phyloP scores from a whole-genome alignment of 2,329 filamentous ascomycete genomes.

The Botrytis cinerea region DNA sequence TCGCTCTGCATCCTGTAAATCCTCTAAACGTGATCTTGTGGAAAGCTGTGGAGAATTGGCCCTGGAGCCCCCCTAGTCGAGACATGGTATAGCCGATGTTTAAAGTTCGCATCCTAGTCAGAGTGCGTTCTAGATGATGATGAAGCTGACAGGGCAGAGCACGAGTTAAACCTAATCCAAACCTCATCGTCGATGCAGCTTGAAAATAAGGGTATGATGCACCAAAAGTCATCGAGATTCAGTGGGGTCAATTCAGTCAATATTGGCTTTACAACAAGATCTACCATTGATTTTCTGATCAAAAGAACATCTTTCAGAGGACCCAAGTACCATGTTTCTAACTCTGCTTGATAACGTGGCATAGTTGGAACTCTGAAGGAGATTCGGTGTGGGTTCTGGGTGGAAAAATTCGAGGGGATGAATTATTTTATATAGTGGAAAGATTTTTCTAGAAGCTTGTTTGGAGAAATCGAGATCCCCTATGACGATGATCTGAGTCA shows the following conservation, averaged over 20 bases:
- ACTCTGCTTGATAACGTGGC: constrained; percentile 8
- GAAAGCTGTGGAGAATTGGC: background rate
- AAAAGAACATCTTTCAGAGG: background rate
- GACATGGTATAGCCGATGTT: background rate
- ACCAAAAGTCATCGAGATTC: background rate
- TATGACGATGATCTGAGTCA: constrained; percentile 14
- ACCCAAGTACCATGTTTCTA: constrained; percentile 11
- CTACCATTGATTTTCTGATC: background rate
- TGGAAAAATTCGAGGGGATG: background rate
- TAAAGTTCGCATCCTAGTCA: background rate
- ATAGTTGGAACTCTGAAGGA: background rate
- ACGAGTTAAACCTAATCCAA: background rate
- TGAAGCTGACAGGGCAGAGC: background rate
- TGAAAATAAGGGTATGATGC: background rate
- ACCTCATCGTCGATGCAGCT: constrained; percentile 5
- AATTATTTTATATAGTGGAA: constrained; percentile 1
- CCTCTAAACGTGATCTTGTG: background rate
- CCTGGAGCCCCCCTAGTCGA: background rate
- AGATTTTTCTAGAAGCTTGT: constrained; percentile 6
- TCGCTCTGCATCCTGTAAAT: background rate
- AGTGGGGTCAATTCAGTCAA: background rate
- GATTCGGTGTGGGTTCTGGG: background rate
- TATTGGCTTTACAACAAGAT: background rate
- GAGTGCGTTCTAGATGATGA: background rate
- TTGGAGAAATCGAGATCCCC: constrained; percentile 8